A percentile compares a stretch with the other conserved stretches of the same genome.
These are phyloP conservation scores for Pseudoneurospora amorphoporcata DNA, from an alignment of 495 filamentous ascomycete genomes.

Conservation along the genomic window DNA sequence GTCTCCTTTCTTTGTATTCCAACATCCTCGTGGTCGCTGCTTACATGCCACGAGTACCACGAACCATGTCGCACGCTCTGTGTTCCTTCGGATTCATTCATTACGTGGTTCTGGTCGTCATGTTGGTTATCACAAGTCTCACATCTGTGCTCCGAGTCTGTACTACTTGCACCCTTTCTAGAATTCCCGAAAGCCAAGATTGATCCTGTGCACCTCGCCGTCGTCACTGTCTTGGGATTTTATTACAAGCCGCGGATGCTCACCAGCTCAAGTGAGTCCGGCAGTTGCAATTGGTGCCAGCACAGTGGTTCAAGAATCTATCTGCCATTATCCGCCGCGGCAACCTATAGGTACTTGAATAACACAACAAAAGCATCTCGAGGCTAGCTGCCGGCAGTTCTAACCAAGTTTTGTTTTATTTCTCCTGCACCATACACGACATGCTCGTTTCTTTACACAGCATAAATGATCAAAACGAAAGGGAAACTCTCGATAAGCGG, in stretches of 20 bases:
- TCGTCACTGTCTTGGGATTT: not conserved
- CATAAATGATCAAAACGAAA: not conserved
- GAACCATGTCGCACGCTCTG: not conserved
- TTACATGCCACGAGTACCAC: not conserved
- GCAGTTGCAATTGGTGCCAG: not conserved
- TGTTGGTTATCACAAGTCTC: not conserved
- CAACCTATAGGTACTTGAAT: not conserved
- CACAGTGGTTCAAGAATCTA: not conserved
- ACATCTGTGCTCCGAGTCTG: not conserved
- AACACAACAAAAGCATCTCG: not conserved
- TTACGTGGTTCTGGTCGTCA: not conserved
- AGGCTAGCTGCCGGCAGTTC: not conserved
- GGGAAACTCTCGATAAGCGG: not conserved
- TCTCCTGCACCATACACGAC: not conserved
- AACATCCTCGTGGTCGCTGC: not conserved
- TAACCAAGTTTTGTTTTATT: not conserved
- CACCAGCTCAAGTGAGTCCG: not conserved
- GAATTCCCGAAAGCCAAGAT: not conserved
- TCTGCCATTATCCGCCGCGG: not conserved
- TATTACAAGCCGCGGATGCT: not conserved
- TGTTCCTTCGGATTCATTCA: not conserved
- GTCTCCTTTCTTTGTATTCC: not conserved
- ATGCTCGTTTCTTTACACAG: not conserved
- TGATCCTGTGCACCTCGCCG: not conserved
- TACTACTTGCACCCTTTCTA: not conserved